A percentile compares a stretch with the other conserved stretches of the same genome.
These are phyloP conservation scores for Betula pendula DNA, from an alignment of 306 rosid species.

Conservation along the genomic window DNA sequence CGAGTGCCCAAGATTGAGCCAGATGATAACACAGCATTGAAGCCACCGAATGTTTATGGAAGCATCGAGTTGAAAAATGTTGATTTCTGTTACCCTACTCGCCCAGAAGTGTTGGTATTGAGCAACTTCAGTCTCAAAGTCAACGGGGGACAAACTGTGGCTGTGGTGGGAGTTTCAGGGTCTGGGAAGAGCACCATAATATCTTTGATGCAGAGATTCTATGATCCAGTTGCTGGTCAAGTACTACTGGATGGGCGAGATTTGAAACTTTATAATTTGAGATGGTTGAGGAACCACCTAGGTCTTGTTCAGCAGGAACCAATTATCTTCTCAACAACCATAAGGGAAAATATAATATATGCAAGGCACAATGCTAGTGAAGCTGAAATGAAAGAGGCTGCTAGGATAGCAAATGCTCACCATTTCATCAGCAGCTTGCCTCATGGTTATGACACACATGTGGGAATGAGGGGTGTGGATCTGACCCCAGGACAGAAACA, in stretches of 20 bases:
- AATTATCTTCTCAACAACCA: constrained; percentile 91
- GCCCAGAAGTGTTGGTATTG: constrained; percentile 89
- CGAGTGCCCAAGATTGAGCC: constrained; percentile 96
- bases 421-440: constrained; percentile 98
- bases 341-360: constrained; percentile 94
- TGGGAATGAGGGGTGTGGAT: constrained; percentile 99
- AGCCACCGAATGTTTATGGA: constrained; percentile 95
- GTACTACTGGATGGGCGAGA: constrained; percentile 92
- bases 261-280: constrained; percentile 79
- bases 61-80: constrained; percentile 90
- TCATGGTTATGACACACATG: constrained; percentile 97
- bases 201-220: constrained; percentile 92
- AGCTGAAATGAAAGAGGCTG: constrained; percentile 98
- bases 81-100: constrained; percentile 96
- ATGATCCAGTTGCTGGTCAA: constrained; percentile 98
- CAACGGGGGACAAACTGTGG: constrained; percentile 94
- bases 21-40: constrained; percentile 82
- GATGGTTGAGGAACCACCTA: constrained; percentile 96
- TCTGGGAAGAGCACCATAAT: constrained; percentile 98
- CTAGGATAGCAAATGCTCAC: constrained; percentile 98
- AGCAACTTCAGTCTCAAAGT: constrained; percentile 96
- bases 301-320: constrained; percentile 99
- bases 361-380: constrained; percentile 99
- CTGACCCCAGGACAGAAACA: constrained; percentile 99
- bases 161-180: constrained; percentile 98